Base-by-base conservation (phyloP, 1,284 basidiomycete genomes). In the Amylostereum areolatum region DNA sequence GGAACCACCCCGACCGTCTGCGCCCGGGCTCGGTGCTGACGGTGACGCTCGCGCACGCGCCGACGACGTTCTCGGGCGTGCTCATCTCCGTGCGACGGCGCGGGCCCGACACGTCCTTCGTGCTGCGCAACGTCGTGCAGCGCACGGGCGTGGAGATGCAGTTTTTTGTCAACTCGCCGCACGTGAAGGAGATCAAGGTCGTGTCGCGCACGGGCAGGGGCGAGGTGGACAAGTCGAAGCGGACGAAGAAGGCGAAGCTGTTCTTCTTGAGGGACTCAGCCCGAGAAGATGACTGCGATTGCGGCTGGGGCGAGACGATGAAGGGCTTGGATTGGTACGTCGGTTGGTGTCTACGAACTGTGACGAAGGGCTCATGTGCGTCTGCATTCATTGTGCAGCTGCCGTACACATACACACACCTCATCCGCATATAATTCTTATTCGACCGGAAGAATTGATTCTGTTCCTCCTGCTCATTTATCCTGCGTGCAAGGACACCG, bases 141-240 rank as follows among this genome's bases (percentile, higher is more conserved):
- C 78, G 89, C 56, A 90, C 86, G 8, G 93, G 92, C 12, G 85
- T 95, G 34, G 93, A 97, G 73, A 86, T 92, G 84, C 86, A 85
- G 61, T 90, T 91, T 70, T 92, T 85, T 63, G 81, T 86, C 53
- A 83, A 81, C 62, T 88, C 84, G 46, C 93, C 94, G 30, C 79
- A 89, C 64, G 64, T 97, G 66, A 92, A 91, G 74, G 82, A 86
- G 51, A 86, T 97, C 66, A 84, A 83, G 68, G 71, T 96, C 47
- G 65, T 87, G 49, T 77, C 80, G 68, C 72, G 70, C 55, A 83
- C 73, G 35, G 72, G 73, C 27, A 61, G 62, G 24, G 53, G 60
- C 42, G 61, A 76, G 46, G 79, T 75, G 12, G 77, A 73, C 63
- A 75, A 59, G 47, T 70, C 66, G 5, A 63, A 75, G 54, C 70